Percentiles rank a stretch among this genome's conserved stretches.
phyloP scores from a whole-genome alignment of 139 green algal genomes.

The Chlorella sp. region DNA sequence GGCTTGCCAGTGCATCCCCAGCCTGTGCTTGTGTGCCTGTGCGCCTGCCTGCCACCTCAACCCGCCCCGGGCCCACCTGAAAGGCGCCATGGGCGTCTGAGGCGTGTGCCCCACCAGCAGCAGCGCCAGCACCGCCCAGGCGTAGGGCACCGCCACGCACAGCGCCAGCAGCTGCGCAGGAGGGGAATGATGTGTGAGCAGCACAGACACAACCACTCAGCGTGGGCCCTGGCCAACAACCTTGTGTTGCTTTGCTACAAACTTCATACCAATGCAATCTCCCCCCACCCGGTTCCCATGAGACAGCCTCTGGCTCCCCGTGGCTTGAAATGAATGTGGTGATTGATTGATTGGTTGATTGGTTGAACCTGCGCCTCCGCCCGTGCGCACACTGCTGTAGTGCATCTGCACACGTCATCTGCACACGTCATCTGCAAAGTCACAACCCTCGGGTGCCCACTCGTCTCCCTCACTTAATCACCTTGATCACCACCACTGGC shows the following conservation, averaged over 20 bases:
- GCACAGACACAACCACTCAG: neutral
- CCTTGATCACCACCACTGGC: slow-evolving; percentile 40
- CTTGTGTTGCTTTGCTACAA: too few relatives aligned
- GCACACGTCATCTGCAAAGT: too few relatives aligned
- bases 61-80: neutral
- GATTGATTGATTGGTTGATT: too few relatives aligned
- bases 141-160: slow-evolving; percentile 8
- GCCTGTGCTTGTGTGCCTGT: too few relatives aligned
- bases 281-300: too few relatives aligned
- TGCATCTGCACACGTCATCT: too few relatives aligned
- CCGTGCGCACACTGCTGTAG: too few relatives aligned
- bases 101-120: slow-evolving; percentile 32
- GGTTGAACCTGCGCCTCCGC: too few relatives aligned
- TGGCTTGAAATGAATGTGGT: too few relatives aligned
- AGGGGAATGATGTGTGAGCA: neutral
- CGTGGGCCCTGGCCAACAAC: neutral
- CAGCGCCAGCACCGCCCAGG: slow-evolving; percentile 34
- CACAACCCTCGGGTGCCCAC: neutral
- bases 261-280: too few relatives aligned
- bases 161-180: slow-evolving; percentile 2
- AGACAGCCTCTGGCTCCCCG: too few relatives aligned
- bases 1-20: too few relatives aligned
- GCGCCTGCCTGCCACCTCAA: neutral
- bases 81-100: slow-evolving; percentile 34
- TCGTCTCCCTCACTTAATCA: neutral